phyloP scores from a whole-genome alignment of 345 rosid genomes.

The Salix brachista region DNA sequence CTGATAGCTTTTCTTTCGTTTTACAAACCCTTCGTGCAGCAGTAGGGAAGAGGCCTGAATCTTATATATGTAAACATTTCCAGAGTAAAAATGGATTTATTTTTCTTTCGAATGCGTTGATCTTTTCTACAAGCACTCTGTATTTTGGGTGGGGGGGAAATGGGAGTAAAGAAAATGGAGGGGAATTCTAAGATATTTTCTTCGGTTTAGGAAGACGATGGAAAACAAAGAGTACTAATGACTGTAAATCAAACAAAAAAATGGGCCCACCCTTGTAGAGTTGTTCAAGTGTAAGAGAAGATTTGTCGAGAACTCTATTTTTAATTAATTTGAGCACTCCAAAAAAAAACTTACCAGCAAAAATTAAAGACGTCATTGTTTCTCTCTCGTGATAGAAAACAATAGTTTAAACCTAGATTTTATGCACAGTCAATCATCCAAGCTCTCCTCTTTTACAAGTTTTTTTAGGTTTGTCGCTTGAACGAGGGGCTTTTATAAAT shows the following conservation, averaged over 20 bases:
- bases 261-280: neutral
- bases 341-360: too few species aligned
- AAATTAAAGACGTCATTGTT: too few species aligned
- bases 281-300: neutral
- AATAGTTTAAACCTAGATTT: too few species aligned
- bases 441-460: too few species aligned
- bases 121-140: neutral
- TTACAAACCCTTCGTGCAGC: neutral
- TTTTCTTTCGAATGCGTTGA: neutral
- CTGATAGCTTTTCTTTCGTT: constrained; percentile 6
- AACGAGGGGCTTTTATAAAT: too few species aligned
- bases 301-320: too few species aligned
- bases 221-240: neutral
- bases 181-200: neutral
- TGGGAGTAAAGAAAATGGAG: neutral
- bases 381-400: too few species aligned
- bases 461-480: too few species aligned
- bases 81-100: neutral
- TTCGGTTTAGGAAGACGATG: neutral
- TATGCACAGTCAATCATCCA: too few species aligned
- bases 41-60: neutral
- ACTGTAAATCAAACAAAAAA: too few species aligned
- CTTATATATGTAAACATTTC: neutral
- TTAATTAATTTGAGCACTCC: too few species aligned
- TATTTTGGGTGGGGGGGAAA: neutral